Evolutionary conservation across 345 rosid species (phyloP), one percentile per base, ranked within the genome.

Genomic region (Pugionium dolabratum): DNA sequence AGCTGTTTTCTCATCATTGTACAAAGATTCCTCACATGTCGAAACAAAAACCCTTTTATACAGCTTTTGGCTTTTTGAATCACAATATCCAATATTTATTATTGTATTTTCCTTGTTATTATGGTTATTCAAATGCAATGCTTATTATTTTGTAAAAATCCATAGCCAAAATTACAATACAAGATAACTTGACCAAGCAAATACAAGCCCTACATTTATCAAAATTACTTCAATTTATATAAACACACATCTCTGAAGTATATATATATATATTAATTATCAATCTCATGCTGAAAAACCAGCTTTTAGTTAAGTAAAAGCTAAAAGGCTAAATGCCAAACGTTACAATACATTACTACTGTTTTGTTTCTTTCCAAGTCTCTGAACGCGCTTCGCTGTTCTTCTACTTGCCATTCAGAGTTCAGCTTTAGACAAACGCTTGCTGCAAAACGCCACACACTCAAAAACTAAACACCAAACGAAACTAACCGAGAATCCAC

Each of bases 1-100:
- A 62, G 50, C 58, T 47, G 56, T 18, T 71, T 71, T 70, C 51
- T 62, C 56, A 63, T 71, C 63, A 71, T 63, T 63, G 57, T 48
- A 47, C 58, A 48, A 47, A 63, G 70, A 56, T 64, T 64, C 76
- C 59, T 42, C 41, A 49, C 70, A 64, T 57, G 56, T 64, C 36
- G 1, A 72, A 57, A 57, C 70, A 56, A 56, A 64, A 56, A n/a
- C 29, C 62, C 26, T 62, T 60, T 43, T 7, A 26, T n/a, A 18
- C 43, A 26, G 18, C 28, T 54, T 50, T 29, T 36, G 11, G 49
- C 68, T 25, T 45, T 53, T 62, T 9, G 34, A 45, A 54, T 5
- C 11, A 57, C 56, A 37, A 30, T 45, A 6, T 4, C 2, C 49
- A 29, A 25, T 5, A 44, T 54, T 1, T 52, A 7, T 47, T 53